These are phyloP conservation scores for Mycena latifolia DNA, from an alignment of 768 basidiomycete species.

Conservation along the genomic window DNA sequence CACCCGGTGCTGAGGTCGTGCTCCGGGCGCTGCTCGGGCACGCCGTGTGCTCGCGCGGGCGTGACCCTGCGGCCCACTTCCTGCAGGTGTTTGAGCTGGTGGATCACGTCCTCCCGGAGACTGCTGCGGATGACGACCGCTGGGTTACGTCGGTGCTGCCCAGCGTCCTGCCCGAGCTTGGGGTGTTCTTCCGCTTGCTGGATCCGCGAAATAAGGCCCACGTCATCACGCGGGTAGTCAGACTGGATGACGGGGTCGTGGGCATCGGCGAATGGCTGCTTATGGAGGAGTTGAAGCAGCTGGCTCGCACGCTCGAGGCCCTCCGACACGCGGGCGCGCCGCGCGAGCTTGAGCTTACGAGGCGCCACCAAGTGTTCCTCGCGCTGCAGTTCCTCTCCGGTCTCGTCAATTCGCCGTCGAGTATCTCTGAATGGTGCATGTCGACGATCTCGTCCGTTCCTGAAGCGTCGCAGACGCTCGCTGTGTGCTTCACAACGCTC, in stretches of 20 bases:
- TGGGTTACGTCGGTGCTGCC: constrained; percentile 73
- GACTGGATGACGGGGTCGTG: constrained; percentile 66
- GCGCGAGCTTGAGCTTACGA: constrained; percentile 51
- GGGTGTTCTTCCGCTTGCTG: constrained; percentile 66
- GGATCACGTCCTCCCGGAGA: constrained; percentile 66
- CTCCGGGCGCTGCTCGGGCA: constrained; percentile 70
- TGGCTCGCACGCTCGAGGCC: constrained; percentile 53
- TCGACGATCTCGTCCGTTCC: constrained; percentile 54
- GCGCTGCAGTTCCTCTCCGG: constrained; percentile 63
- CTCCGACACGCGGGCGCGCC: constrained; percentile 45
- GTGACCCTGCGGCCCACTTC: constrained; percentile 71
- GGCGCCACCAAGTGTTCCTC: constrained; percentile 63
- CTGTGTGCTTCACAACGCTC: constrained; percentile 57
- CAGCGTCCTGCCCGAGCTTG: constrained; percentile 65
- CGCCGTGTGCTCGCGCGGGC: constrained; percentile 49
- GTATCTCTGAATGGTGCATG: constrained; percentile 57
- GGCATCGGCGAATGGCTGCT: constrained; percentile 81
- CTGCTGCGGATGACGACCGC: constrained; percentile 46
- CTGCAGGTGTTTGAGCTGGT: constrained; percentile 68
- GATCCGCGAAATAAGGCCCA: constrained; percentile 67
- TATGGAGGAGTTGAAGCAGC: constrained; percentile 69
- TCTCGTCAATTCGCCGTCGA: constrained; percentile 55
- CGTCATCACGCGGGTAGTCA: constrained; percentile 66
- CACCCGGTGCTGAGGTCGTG: constrained; percentile 61
- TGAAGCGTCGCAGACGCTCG: constrained; percentile 58